A percentile compares a stretch with the other conserved stretches of the same genome.
These are phyloP conservation scores for Ottelia alismoides DNA, from an alignment of 106 monocot species.

Conservation along the genomic window DNA sequence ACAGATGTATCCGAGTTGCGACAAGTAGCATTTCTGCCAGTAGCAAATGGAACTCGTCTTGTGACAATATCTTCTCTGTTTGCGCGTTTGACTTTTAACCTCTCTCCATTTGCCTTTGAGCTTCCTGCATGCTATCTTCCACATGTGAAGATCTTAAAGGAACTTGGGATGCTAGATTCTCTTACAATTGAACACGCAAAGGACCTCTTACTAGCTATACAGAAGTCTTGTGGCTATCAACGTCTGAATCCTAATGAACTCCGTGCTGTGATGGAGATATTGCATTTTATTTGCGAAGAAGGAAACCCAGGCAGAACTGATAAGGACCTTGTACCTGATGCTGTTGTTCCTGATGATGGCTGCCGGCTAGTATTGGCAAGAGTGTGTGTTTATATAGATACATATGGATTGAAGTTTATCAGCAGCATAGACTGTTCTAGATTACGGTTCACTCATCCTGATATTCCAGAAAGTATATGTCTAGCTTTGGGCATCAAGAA, in stretches of 20 bases:
- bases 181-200: conserved; percentile 60
- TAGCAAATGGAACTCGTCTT: conserved; percentile 97
- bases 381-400: conserved; percentile 85
- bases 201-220: conserved; percentile 63
- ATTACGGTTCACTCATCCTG: conserved; percentile 80
- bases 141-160: conserved; percentile 80
- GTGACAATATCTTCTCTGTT: conserved; percentile 66
- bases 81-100: conserved; percentile 66
- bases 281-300: conserved; percentile 70
- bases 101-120: conserved; percentile 97
- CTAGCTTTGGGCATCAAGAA: conserved; percentile 57
- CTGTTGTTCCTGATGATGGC: conserved; percentile 87
- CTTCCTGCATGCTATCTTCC: conserved; percentile 72
- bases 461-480: conserved; percentile 66
- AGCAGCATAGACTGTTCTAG: conserved; percentile 62
- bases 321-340: conserved; percentile 35
- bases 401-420: conserved; percentile 59
- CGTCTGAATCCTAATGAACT: conserved; percentile 95
- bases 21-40: conserved; percentile 80
- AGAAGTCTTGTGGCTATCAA: conserved; percentile 84
- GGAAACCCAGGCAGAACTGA: conserved; percentile 15
- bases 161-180: conserved; percentile 73
- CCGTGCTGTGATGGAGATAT: conserved; percentile 86
- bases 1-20: conserved; percentile 67
- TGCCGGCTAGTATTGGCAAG: conserved; percentile 88